Evolutionary conservation across 2,329 filamentous ascomycete genomes (phyloP), one percentile per base, ranked within the genome.

Genomic region (Aureobasidium sp.): DNA sequence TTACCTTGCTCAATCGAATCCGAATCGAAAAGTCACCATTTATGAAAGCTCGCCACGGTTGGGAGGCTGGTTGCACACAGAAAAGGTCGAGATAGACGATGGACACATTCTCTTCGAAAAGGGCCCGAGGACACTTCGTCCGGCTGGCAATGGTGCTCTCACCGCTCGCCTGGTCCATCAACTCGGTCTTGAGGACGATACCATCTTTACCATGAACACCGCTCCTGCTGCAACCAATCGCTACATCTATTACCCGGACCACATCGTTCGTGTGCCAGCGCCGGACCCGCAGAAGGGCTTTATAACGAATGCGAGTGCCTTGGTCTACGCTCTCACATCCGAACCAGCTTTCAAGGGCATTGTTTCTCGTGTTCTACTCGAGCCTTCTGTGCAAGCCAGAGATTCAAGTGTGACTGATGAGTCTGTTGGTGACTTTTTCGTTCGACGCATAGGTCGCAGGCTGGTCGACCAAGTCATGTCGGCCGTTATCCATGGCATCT

Each of bases 201-300:
- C 90, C 33, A 71, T 85, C 55, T 76, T 75, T 67, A 84, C 79
- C 47, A 73, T 73, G 4, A 81, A 74, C 43, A 70, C 70, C 31
- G 78, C 81, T 5, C 74, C 80, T 57, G 78, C 79, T 57, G 78
- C 84, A 10, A 73, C 71, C 59, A 87, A 86, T 69, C 87, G 91
- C 63, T 96, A 86, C 73, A 78, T 97, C 62, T 96, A 94, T 79
- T 95, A 95, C 69, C 89, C 89, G 1, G 88, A 96, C 70, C 89
- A 86, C 68, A 81, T 94, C 31, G 87, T 90, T 57, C 78, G 79
- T 25, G 73, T 89, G 68, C 84, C 85, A 8, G 74, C 74, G 9
- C 77, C 70, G 4, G 66, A 68, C 2, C 29, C 74, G 0, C 66
- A 73, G 19, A 68, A 70, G 47, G 61, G 67, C 46, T 17, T 80